Percentiles rank a stretch among this genome's conserved stretches.
Conservation (phyloP, 306 rosid genomes). For the Cucurbita argyrosperma region DNA sequence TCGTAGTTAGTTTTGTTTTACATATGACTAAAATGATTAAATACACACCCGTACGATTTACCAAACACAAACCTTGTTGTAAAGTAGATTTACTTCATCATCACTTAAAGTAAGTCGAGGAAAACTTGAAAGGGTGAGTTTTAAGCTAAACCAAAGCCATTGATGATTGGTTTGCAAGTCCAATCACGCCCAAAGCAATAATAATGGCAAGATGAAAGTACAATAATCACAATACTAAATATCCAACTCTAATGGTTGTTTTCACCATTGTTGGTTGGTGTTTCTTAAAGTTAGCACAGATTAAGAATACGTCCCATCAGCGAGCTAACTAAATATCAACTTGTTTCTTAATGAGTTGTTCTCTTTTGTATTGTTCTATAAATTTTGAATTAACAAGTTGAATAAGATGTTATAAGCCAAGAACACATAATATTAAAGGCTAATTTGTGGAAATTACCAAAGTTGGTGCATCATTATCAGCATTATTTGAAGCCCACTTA, state of each 20-base stretch:
- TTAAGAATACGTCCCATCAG: not conserved
- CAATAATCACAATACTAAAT: not conserved
- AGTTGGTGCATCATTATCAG: not conserved
- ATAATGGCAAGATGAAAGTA: not conserved
- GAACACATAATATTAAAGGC: not conserved
- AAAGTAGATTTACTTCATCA: too few species aligned
- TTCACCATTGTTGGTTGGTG: not conserved
- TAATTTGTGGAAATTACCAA: not conserved
- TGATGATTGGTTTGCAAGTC: too few species aligned
- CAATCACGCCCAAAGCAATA: too few species aligned
- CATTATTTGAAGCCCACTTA: not conserved
- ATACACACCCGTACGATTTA: too few species aligned
- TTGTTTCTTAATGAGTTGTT: too few species aligned
- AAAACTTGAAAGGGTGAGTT: too few species aligned
- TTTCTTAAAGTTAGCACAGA: conserved; percentile 2
- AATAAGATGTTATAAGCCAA: not conserved
- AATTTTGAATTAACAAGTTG: not conserved
- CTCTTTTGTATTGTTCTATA: not conserved
- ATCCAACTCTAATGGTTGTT: not conserved
- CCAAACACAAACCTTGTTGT: too few species aligned
- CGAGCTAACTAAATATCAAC: not conserved
- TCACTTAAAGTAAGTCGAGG: too few species aligned
- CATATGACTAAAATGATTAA: too few species aligned
- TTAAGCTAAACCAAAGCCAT: too few species aligned
- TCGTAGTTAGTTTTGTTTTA: too few species aligned